Evolutionary conservation across 305 asterid species (phyloP), one percentile per base, ranked within the genome.

Genomic region (Fraxinus velutina): DNA sequence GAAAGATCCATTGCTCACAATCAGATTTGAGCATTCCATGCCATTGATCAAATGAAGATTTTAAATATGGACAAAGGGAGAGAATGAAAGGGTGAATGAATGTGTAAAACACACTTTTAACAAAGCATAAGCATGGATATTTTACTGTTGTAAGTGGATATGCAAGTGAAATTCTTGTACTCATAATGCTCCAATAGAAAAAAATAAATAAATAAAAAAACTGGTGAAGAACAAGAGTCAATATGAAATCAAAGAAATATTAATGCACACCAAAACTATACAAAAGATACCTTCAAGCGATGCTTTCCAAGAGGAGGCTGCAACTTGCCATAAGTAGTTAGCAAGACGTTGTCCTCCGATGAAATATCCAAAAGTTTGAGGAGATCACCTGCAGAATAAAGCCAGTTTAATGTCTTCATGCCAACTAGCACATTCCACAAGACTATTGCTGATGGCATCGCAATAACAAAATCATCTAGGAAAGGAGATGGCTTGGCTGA

Each of bases 281-380:
- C 68, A 57, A 57, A 57, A 57, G 68, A 57, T 19, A 94, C 99
- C 99, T 95, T 95, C 86, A 95, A 87, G 4, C 99, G 99, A 82
- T 90, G 93, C 85, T 90, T 95, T 83, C 99, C 99, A 78, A 95
- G 88, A 81, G 99, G 99, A 75, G 99, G 99, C 88, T 86, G 96
- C 86, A 95, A 82, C 85, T 90, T 93, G 4, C 99, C 99, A 86
- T 92, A 95, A 12, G 97, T 91, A 79, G 99, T 95, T 79, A 79
- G 88, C 89, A 95, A 81, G 81, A 82, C 79, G 73, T 77, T 86
- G 76, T 86, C 94, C 84, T 89, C 93, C 0, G 87, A 84, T 84
- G 99, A 89, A 83, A 89, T 77, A 88, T 94, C 94, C 91, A 95
- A 85, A 82, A 95, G 99, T 87, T 89, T 92, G 86, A 95, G 94